Evolutionary conservation across 306 rosid genomes (phyloP).

Genomic region (Castanopsis chinensis): DNA sequence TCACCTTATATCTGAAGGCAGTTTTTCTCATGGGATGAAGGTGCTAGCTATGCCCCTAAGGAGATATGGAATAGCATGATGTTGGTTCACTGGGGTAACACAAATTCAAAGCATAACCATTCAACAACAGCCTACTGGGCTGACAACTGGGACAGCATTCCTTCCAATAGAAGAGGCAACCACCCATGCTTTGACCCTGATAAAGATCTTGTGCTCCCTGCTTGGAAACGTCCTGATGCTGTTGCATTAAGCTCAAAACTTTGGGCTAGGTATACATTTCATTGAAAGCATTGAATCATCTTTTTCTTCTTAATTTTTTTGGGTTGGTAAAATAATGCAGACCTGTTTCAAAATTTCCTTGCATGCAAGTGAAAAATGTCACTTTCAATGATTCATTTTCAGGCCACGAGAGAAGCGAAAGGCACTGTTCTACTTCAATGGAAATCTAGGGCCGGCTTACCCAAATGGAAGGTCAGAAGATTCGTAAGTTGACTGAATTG

Average conservation of each 20-base stretch:
- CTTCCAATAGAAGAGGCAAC: conserved; percentile 64
- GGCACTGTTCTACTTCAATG: conserved; percentile 79
- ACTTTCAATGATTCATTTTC: conserved; percentile 30
- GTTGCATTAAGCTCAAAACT: conserved; percentile 49
- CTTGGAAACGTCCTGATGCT: conserved; percentile 90
- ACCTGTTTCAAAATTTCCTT: not conserved
- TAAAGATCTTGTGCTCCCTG: conserved; percentile 96
- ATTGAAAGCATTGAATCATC: not conserved
- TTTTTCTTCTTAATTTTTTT: not conserved
- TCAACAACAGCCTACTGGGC: conserved; percentile 98
- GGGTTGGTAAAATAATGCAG: not conserved
- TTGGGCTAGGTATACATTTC: conserved; percentile 62
- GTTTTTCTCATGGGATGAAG: conserved; percentile 99
- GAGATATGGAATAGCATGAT: conserved; percentile 99
- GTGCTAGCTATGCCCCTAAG: conserved; percentile 99
- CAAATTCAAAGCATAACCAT: conserved; percentile 80
- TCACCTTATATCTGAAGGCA: conserved; percentile 54
- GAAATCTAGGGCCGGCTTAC: conserved; percentile 87
- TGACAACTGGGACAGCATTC: conserved; percentile 78
- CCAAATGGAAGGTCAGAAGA: conserved; percentile 63
- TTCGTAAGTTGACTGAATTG: conserved; percentile 52
- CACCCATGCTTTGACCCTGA: conserved; percentile 94
- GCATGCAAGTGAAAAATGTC: conserved; percentile 6
- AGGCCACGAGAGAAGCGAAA: conserved; percentile 75
- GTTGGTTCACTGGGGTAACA: conserved; percentile 99